Percentiles rank a stretch among this genome's conserved stretches.
These are phyloP conservation scores for Alternaria panax DNA, from an alignment of 2,329 filamentous ascomycete species.

Conservation along the genomic window DNA sequence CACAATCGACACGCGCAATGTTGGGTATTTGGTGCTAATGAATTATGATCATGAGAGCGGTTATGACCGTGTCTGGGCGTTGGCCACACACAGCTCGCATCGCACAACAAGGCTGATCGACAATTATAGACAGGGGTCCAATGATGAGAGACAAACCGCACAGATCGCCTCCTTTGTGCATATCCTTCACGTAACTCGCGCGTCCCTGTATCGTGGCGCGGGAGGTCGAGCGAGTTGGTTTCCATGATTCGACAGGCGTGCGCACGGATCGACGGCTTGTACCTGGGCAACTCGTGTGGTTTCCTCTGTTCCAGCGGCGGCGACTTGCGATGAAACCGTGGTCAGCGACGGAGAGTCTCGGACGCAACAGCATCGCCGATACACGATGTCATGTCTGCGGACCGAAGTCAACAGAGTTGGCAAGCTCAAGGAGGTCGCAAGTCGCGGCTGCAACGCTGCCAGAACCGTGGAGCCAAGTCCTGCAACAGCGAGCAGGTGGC, in stretches of 20 bases:
- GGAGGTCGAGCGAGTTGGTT: constrained; percentile 27
- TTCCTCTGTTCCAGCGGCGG: constrained; percentile 31
- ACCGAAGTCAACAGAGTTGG: neutral
- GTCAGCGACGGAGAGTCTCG: constrained; percentile 34
- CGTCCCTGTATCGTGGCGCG: constrained; percentile 45
- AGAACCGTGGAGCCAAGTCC: constrained; percentile 13
- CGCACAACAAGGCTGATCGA: constrained; percentile 17
- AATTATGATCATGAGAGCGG: constrained; percentile 24
- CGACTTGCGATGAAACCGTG: constrained; percentile 39
- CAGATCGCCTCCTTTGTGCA: constrained; percentile 17
- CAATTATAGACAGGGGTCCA: constrained; percentile 31
- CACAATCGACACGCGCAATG: constrained; percentile 43
- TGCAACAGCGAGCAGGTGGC: constrained; percentile 17
- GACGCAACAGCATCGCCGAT: constrained; percentile 38
- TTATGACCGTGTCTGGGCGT: constrained; percentile 9
- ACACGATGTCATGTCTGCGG: neutral
- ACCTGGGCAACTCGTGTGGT: constrained; percentile 22
- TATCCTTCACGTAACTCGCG: constrained; percentile 40
- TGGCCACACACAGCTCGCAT: constrained; percentile 24
- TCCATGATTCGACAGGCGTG: constrained; percentile 42
- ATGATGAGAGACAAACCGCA: constrained; percentile 30
- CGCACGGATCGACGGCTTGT: constrained; percentile 43
- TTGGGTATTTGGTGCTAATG: constrained; percentile 41
- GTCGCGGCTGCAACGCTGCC: constrained; percentile 2
- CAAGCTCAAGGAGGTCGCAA: constrained; percentile 3